These are phyloP conservation scores for Circinella umbellata DNA, from an alignment of 371 early-diverging fungal genomes.

Conservation along the genomic window DNA sequence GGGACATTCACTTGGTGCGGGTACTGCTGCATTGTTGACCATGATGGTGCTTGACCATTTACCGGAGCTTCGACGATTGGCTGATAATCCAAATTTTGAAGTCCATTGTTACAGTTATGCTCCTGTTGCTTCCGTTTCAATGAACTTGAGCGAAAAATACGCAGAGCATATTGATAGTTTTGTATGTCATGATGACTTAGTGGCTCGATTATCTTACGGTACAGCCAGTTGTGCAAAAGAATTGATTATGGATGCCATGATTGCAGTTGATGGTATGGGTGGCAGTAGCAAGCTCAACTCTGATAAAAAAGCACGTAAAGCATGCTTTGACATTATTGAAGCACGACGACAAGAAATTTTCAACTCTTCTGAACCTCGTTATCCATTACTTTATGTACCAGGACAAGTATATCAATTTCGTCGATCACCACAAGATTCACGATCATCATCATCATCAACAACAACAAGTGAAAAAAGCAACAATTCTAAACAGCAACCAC, in stretches of 20 bases:
- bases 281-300: constrained; percentile 43
- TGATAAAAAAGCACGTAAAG: constrained; percentile 34
- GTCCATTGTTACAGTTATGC: constrained; percentile 57
- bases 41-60: constrained; percentile 78
- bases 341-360: constrained; percentile 49
- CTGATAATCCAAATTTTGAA: constrained; percentile 47
- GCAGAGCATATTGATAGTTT: constrained; percentile 72
- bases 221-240: constrained; percentile 55
- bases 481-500: not conserved
- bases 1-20: constrained; percentile 85
- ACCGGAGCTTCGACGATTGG: constrained; percentile 55
- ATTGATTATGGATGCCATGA: constrained; percentile 52
- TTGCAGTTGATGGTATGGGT: constrained; percentile 51
- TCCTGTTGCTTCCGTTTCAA: constrained; percentile 70
- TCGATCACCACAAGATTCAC: constrained; percentile 17
- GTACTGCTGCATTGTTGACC: constrained; percentile 77
- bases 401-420: constrained; percentile 51
- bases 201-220: constrained; percentile 82
- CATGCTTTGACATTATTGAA: constrained; percentile 49
- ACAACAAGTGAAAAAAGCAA: constrained; percentile 4
- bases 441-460: not conserved
- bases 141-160: constrained; percentile 70
- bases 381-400: constrained; percentile 52
- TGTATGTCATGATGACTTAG: constrained; percentile 79
- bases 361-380: constrained; percentile 42